phyloP scores from a whole-genome alignment of 352 stramenopile genomes.

The Phytopythium aichiense region DNA sequence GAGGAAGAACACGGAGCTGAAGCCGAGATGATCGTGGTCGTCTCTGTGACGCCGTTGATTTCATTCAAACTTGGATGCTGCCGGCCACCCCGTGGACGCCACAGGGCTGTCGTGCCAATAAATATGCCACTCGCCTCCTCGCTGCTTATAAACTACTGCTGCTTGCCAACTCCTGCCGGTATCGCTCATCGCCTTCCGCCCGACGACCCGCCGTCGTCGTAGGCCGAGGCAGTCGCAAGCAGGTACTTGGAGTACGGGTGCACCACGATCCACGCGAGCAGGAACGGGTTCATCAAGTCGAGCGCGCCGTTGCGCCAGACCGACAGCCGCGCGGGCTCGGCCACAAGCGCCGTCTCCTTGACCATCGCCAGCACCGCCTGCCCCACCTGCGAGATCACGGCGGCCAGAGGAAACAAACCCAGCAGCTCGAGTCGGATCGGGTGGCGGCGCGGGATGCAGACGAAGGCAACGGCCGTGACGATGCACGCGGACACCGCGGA shows the following conservation, averaged over 20 bases:
- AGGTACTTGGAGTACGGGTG: constrained; percentile 59
- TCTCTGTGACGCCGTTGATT: neutral
- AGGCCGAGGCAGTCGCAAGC: constrained; percentile 12
- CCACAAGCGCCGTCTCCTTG: constrained; percentile 33
- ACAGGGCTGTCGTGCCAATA: neutral
- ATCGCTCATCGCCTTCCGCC: neutral
- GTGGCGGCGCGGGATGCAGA: constrained; percentile 18
- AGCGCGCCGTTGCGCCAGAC: constrained; percentile 50
- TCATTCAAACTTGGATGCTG: neutral
- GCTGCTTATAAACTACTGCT: neutral
- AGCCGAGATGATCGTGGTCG: too few species aligned
- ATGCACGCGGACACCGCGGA: constrained; percentile 15
- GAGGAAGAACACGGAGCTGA: neutral
- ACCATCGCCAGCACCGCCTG: constrained; percentile 37
- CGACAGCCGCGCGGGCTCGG: constrained; percentile 16
- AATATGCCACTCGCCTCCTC: neutral
- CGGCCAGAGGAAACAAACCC: constrained; percentile 25
- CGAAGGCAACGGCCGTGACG: constrained; percentile 14
- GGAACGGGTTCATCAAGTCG: constrained; percentile 49
- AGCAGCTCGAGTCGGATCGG: constrained; percentile 17
- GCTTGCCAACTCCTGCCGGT: neutral
- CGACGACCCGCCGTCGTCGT: neutral
- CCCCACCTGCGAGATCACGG: constrained; percentile 28
- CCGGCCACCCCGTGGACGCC: neutral
- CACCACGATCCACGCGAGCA: constrained; percentile 56